phyloP scores from a whole-genome alignment of 306 rosid genomes.

The Prunus persica region DNA sequence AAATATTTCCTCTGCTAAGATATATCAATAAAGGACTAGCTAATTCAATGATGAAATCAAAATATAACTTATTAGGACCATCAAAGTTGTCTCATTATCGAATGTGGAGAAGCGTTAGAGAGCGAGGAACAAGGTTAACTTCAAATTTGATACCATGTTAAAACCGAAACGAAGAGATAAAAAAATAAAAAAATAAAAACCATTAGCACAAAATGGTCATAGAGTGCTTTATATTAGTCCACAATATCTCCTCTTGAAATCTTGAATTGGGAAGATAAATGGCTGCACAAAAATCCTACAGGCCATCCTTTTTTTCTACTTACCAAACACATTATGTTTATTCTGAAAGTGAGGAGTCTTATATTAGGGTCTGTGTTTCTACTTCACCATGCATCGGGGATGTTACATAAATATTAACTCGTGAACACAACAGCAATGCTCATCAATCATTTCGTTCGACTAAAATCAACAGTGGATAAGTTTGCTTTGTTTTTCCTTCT shows the following conservation, averaged over 20 bases:
- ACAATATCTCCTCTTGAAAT: not conserved
- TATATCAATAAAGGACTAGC: not conserved
- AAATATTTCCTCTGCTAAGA: not conserved
- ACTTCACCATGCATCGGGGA: not conserved
- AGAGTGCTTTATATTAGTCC: not conserved
- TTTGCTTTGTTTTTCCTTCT: too few species aligned
- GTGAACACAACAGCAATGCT: not conserved
- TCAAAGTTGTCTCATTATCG: not conserved
- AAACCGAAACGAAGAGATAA: not conserved
- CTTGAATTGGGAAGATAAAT: not conserved
- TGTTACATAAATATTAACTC: not conserved
- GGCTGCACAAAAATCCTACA: not conserved
- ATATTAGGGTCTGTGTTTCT: not conserved
- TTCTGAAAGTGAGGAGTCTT: not conserved
- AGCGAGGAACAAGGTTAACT: not conserved
- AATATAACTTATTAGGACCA: not conserved
- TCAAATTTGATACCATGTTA: not conserved
- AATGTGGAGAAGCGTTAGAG: not conserved
- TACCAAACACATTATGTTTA: not conserved
- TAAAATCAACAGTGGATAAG: not conserved
- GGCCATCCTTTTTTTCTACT: not conserved
- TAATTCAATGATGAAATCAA: not conserved
- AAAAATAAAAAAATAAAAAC: not conserved
- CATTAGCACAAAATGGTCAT: not conserved
- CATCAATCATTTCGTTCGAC: not conserved